phyloP scores from a whole-genome alignment of 1,139 yeast genomes.

The Candida smagusa region DNA sequence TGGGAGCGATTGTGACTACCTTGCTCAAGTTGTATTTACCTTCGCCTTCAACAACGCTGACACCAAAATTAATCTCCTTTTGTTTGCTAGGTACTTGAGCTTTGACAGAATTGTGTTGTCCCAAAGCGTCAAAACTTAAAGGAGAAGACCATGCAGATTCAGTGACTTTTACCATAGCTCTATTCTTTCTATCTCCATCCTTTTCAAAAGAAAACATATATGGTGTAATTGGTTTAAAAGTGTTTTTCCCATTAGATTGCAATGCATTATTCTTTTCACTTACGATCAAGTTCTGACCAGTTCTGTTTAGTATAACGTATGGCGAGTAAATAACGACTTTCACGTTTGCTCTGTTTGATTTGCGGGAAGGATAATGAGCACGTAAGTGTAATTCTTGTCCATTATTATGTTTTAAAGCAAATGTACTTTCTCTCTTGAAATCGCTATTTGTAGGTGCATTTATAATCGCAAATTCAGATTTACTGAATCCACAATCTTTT shows the following conservation, averaged over 20 bases:
- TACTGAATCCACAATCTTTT: constrained; percentile 55
- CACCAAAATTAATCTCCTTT: constrained; percentile 72
- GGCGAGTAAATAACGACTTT: constrained; percentile 78
- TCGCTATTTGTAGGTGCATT: constrained; percentile 56
- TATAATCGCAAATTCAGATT: constrained; percentile 79
- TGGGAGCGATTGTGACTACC: constrained; percentile 76
- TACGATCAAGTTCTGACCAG: constrained; percentile 64
- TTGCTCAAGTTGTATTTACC: constrained; percentile 80
- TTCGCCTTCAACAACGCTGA: constrained; percentile 77
- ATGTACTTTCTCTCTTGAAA: constrained; percentile 52
- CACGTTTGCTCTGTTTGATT: constrained; percentile 46
- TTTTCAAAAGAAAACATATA: constrained; percentile 81
- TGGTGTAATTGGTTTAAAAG: constrained; percentile 42
- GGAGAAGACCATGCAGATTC: constrained; percentile 78
- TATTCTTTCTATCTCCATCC: constrained; percentile 54
- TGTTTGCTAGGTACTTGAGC: constrained; percentile 58
- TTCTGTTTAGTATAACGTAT: constrained; percentile 75
- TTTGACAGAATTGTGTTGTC: constrained; percentile 68
- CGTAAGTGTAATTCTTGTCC: constrained; percentile 67
- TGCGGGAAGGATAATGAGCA: constrained; percentile 58
- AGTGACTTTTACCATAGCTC: constrained; percentile 67
- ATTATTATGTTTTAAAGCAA: constrained; percentile 50
- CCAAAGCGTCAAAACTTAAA: constrained; percentile 85
- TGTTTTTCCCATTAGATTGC: constrained; percentile 26
- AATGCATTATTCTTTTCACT: constrained; percentile 57